Evolutionary conservation across 371 early-diverging fungal genomes (phyloP).

Genomic region (Mortierella sp.): DNA sequence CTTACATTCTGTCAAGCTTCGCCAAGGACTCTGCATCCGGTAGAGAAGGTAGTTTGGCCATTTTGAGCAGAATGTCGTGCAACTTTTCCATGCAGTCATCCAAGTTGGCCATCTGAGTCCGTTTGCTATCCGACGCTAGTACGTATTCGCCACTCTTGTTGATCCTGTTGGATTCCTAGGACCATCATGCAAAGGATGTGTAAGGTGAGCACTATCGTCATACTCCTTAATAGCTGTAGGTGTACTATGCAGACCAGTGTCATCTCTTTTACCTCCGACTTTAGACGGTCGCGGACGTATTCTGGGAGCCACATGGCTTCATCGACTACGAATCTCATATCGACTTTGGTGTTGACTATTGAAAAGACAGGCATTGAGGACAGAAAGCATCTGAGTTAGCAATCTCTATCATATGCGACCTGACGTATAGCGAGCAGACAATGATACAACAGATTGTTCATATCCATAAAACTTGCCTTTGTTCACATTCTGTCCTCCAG

Average conservation of each 20-base stretch:
- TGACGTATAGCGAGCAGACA: too few relatives aligned
- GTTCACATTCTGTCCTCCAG: constrained; percentile 95
- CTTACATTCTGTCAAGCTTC: constrained; percentile 74
- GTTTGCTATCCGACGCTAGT: constrained; percentile 79
- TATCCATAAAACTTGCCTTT: constrained; percentile 62
- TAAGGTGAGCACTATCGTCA: too few relatives aligned
- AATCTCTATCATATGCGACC: too few relatives aligned
- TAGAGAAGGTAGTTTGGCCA: constrained; percentile 78
- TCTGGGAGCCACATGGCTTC: constrained; percentile 84
- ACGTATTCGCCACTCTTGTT: constrained; percentile 82
- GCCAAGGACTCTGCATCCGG: constrained; percentile 71
- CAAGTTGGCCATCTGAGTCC: constrained; percentile 83
- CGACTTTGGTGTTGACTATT: constrained; percentile 91
- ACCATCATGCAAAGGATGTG: constrained; percentile 5
- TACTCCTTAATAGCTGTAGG: too few relatives aligned
- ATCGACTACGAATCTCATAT: constrained; percentile 74
- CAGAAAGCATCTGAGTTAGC: too few relatives aligned
- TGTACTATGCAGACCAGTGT: neutral
- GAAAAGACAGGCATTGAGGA: too few relatives aligned
- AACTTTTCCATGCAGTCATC: constrained; percentile 85
- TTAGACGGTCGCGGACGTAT: constrained; percentile 67
- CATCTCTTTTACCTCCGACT: constrained; percentile 38
- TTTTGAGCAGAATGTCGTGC: constrained; percentile 66
- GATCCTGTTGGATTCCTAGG: constrained; percentile 64
- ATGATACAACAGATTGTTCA: too few relatives aligned